phyloP scores from a whole-genome alignment of 2,329 filamentous ascomycete genomes.

The Scedosporium boydii region DNA sequence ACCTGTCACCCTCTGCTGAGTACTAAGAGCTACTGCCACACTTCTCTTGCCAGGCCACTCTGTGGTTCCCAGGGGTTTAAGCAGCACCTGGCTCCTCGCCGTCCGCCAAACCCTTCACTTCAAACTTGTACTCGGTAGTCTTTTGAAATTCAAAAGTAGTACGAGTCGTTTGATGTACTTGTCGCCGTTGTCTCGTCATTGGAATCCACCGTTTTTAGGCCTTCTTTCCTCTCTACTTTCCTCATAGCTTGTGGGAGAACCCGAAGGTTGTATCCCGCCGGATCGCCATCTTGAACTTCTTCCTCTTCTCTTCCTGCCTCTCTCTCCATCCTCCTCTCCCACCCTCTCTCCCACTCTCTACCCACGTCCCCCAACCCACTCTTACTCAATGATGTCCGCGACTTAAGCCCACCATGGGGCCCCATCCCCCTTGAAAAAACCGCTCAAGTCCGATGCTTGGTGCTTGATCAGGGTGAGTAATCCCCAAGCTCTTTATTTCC shows the following conservation, averaged over 20 bases:
- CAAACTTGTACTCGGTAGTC: too few species aligned
- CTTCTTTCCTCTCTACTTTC: too few species aligned
- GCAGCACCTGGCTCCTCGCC: too few species aligned
- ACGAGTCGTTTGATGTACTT: too few species aligned
- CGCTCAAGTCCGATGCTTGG: background rate
- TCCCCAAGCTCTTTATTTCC: background rate
- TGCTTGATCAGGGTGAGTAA: background rate
- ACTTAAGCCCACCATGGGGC: background rate
- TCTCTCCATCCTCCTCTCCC: background rate
- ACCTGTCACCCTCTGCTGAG: background rate
- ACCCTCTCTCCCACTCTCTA: background rate
- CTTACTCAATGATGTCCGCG: background rate
- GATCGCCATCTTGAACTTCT: background rate
- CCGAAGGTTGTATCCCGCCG: too few species aligned
- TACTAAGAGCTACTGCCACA: background rate
- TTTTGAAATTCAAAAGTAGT: too few species aligned
- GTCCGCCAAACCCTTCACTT: too few species aligned
- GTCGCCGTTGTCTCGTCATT: too few species aligned
- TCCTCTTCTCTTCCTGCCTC: background rate
- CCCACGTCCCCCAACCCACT: background rate
- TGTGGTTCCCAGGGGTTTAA: too few species aligned
- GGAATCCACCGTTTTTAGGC: too few species aligned
- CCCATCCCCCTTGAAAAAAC: background rate
- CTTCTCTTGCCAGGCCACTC: too few species aligned
- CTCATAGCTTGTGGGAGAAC: too few species aligned